Evolutionary conservation across 139 green algal genomes (phyloP).

Genomic region (Volvox africanus): DNA sequence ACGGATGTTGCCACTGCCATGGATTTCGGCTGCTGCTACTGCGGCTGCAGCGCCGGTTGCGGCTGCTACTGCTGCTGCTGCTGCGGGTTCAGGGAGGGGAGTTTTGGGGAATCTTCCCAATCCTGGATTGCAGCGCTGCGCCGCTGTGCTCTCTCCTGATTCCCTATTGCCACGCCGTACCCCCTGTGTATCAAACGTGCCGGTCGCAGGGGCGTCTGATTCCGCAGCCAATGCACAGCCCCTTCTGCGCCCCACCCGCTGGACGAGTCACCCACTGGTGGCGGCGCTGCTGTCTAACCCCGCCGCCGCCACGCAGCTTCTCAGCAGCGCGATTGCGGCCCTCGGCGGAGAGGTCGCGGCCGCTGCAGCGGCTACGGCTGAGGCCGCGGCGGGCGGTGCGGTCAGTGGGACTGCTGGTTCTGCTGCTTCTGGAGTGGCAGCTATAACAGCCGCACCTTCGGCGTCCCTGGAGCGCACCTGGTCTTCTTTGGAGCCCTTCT

Average conservation of each 20-base stretch:
- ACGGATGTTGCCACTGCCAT: no score
- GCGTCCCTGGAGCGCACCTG: neutral
- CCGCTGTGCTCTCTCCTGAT: no score
- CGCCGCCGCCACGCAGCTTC: constrained; percentile 26
- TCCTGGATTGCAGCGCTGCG: no score
- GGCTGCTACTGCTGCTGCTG: neutral
- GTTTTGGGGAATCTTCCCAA: no score
- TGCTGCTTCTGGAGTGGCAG: no score
- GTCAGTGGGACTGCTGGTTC: neutral
- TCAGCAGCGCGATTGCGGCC: constrained; percentile 1
- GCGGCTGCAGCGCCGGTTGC: no score
- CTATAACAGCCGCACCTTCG: neutral
- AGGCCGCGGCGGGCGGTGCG: neutral
- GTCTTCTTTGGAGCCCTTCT: constrained; percentile 38
- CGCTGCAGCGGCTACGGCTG: neutral
- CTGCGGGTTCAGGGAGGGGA: no score
- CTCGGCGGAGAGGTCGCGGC: neutral
- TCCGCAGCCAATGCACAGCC: neutral
- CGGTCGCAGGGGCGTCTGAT: no score
- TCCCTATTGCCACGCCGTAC: neutral
- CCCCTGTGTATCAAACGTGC: neutral
- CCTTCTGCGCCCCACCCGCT: neutral
- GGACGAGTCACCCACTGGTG: constrained; percentile 33
- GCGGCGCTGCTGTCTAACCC: constrained; percentile 31
- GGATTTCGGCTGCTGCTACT: no score